Percentiles rank a stretch among this genome's conserved stretches.
These are phyloP conservation scores for Kwoniella europaea DNA, from an alignment of 768 basidiomycete species.

Conservation along the genomic window DNA sequence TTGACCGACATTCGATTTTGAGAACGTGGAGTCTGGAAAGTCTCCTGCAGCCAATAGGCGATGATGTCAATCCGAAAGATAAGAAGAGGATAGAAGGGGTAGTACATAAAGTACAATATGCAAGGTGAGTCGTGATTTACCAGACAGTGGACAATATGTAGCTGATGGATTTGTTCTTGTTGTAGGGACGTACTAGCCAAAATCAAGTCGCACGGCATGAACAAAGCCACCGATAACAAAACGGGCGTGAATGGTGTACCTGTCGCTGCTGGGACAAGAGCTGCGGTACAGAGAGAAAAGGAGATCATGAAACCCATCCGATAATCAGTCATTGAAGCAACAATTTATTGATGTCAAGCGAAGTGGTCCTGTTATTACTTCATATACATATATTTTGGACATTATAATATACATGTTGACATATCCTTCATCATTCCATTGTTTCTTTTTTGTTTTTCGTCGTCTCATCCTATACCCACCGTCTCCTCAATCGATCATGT, in stretches of 20 bases:
- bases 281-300: constrained; percentile 17
- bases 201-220: constrained; percentile 26
- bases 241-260: constrained; percentile 11
- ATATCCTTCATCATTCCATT: background rate
- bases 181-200: constrained; percentile 35
- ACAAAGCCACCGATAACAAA: background rate
- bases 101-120: constrained; percentile 47
- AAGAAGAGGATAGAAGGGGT: constrained; percentile 45
- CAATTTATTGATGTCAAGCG: background rate
- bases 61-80: constrained; percentile 35
- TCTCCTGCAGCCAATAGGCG: constrained; percentile 62
- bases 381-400: background rate
- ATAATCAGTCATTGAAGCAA: background rate
- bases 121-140: constrained; percentile 29
- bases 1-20: constrained; percentile 84
- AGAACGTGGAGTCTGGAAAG: constrained; percentile 74
- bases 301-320: constrained; percentile 29
- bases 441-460: background rate
- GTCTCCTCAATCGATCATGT: background rate
- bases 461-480: background rate
- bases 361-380: background rate
- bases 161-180: background rate
- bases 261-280: constrained; percentile 14
- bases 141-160: background rate
- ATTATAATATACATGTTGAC: constrained; percentile 16